Evolutionary conservation across 2,329 filamentous ascomycete genomes (phyloP), one percentile per base, ranked within the genome.

Genomic region (Fusarium sarcochroum): DNA sequence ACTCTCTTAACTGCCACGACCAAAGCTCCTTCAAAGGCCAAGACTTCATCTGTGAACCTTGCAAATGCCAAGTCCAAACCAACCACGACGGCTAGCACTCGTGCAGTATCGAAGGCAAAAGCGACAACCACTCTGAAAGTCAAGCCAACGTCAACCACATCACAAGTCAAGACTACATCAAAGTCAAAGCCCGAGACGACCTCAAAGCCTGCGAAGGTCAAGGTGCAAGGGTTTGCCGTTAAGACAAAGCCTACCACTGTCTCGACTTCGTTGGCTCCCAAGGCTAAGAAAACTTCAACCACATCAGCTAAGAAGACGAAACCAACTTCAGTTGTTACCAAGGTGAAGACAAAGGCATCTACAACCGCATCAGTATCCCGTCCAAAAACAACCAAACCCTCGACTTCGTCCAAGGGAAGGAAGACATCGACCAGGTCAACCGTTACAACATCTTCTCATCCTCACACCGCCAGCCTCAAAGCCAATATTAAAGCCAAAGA

Each of bases 1-100:
- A 47, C 52, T 11, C 38, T 54, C 3, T 18, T 17, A 4, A 50
- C 35, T 17, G 23, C 35, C 10, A 42, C 37, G 7, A 27, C 41
- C 11, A 57, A 57, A 30, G 13, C 51, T 5, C 25, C 50, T 11
- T 30, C 59, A 34, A 63, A 49, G 17, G 10, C 32, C 8, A 51
- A 27, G 6, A 18, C 32, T 8, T 35, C 35, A 17, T 3, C 53
- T 17, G 2, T 13, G 3, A 32, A 40, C 9, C 5, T 27, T 5
- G 37, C 9, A 13, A 45, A 45, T 13, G 13, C 7, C 1, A 45
- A 20, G 27, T 6, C 14, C 49, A 42, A 52, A n/a, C 25, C 15
- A 34, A n/a, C 38, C 8, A 23, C 49, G 17, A 35, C 21, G 27
- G 40, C 34, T 32, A 47, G 7, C 7, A n/a, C 23, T 15, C n/a